Conservation (phyloP, 2,329 filamentous ascomycete genomes). For the Cladophialophora carrionii region DNA sequence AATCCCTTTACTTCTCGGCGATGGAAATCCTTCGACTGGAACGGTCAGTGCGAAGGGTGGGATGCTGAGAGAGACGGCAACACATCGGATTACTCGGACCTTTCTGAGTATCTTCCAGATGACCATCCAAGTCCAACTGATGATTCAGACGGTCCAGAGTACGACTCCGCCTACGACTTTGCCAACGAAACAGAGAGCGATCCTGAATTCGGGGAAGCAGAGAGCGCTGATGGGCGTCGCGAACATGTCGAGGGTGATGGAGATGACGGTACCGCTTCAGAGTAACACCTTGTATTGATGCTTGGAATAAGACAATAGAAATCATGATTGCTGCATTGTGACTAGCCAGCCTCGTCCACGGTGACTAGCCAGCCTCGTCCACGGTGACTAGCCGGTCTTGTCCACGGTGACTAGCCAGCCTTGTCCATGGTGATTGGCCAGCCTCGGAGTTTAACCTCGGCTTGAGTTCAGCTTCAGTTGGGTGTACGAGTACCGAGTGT, state of each 20-base stretch:
- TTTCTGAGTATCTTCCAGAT: constrained; percentile 18
- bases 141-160: constrained; percentile 15
- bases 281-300: neutral
- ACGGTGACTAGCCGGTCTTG: too few species aligned
- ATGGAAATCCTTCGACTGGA: constrained; percentile 11
- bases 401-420: neutral
- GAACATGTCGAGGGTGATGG: constrained; percentile 15
- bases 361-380: neutral
- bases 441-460: neutral
- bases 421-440: neutral
- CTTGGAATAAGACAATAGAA: neutral
- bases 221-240: neutral
- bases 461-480: neutral
- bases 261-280: constrained; percentile 12
- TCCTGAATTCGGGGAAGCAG: neutral
- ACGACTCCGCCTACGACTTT: constrained; percentile 23
- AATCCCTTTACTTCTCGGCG: constrained; percentile 16
- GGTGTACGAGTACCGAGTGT: too few species aligned
- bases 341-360: neutral
- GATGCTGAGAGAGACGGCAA: neutral
- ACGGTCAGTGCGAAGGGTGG: neutral
- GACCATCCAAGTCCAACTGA: constrained; percentile 16
- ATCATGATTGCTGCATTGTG: neutral
- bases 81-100: constrained; percentile 17
- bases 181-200: constrained; percentile 2